Evolutionary conservation across 805 yeast genomes (phyloP).

Genomic region (Saccharomycopsis fodiens): DNA sequence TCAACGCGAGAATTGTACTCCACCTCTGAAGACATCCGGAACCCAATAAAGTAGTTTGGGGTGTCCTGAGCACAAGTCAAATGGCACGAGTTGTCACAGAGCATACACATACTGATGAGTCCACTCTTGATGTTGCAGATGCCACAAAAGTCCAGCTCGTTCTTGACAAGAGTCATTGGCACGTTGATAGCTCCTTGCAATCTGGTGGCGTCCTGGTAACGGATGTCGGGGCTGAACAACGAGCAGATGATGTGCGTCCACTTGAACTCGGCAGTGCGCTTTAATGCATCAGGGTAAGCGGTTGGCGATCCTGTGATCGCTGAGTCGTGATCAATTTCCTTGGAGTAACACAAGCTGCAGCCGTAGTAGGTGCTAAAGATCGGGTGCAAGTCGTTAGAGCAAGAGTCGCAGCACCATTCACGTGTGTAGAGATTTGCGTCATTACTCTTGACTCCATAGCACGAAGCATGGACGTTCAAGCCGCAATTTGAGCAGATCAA

Average conservation of each 20-base stretch:
- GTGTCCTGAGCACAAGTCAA: conserved; percentile 53
- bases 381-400: conserved; percentile 65
- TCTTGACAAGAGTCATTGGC: conserved; percentile 26
- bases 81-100: conserved; percentile 38
- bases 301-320: conserved; percentile 34
- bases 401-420: conserved; percentile 74
- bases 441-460: conserved; percentile 47
- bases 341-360: conserved; percentile 60
- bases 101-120: conserved; percentile 38
- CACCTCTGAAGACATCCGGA: conserved; percentile 26
- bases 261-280: conserved; percentile 54
- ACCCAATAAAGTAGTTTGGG: conserved; percentile 44
- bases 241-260: conserved; percentile 83
- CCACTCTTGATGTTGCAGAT: conserved; percentile 44
- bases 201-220: conserved; percentile 33
- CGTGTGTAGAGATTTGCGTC: conserved; percentile 19
- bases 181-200: conserved; percentile 37
- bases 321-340: conserved; percentile 41
- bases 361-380: conserved; percentile 45
- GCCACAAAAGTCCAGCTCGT: conserved; percentile 33
- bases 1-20: conserved; percentile 2
- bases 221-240: conserved; percentile 39
- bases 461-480: conserved; percentile 57
- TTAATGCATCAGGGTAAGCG: conserved; percentile 55
- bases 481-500: conserved; percentile 61